Evolutionary conservation across 192 early-diverging fungal species (phyloP).

Genomic region (Coemansia reversa): DNA sequence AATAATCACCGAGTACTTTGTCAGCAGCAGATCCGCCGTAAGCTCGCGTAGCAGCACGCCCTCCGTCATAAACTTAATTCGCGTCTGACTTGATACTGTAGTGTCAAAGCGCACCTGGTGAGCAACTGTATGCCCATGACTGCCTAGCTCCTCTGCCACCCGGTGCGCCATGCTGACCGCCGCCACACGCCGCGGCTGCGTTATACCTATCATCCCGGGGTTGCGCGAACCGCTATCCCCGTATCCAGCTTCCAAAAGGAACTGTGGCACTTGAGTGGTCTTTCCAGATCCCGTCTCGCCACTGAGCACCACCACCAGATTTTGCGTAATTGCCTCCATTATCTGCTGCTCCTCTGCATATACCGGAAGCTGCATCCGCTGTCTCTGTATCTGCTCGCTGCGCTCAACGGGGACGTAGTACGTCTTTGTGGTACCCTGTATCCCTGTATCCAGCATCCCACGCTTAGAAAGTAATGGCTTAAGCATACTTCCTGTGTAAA

Average conservation of each 20-base stretch:
- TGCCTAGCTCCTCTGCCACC: constrained; percentile 86
- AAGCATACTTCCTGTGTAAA: constrained; percentile 43
- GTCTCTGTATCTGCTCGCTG: constrained; percentile 67
- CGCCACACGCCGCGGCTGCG: constrained; percentile 96
- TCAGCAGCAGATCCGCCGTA: constrained; percentile 80
- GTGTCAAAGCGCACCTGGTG: constrained; percentile 90
- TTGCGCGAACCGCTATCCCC: constrained; percentile 74
- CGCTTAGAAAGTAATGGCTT: constrained; percentile 30
- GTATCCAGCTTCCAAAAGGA: constrained; percentile 98
- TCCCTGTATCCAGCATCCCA: constrained; percentile 3
- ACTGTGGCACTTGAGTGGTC: constrained; percentile 97
- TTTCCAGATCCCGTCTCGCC: constrained; percentile 98
- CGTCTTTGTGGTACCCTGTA: constrained; percentile 16
- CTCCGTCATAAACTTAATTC: constrained; percentile 99
- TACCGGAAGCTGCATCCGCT: constrained; percentile 83
- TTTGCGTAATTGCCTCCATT: constrained; percentile 92
- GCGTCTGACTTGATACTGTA: constrained; percentile 67
- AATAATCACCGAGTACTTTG: constrained; percentile 92
- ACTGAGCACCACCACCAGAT: constrained; percentile 89
- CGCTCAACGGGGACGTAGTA: constrained; percentile 80
- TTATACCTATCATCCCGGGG: constrained; percentile 94
- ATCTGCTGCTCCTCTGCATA: constrained; percentile 94
- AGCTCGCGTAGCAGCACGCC: constrained; percentile 97
- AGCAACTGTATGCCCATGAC: constrained; percentile 61
- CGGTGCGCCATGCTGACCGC: constrained; percentile 95